Evolutionary conservation across 1,284 basidiomycete species (phyloP), one percentile per base, ranked within the genome.

Genomic region (Pascua sp.): DNA sequence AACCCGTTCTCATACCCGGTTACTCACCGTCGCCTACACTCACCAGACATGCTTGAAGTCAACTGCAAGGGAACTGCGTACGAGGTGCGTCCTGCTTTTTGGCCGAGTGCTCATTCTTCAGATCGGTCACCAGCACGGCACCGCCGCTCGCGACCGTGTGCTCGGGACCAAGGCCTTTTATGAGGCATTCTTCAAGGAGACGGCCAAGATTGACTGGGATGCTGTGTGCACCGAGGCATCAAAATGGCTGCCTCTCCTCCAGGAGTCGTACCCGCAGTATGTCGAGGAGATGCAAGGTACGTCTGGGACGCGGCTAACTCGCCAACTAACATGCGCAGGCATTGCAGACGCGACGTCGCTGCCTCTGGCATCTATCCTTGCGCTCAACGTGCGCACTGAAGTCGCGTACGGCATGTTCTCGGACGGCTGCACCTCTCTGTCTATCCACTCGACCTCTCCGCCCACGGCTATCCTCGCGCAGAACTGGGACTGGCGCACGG

Each of bases 371-470:
- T 49, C 51, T 8, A 56, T 62, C 11, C 15, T 62, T 12, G 61
- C 61, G 1, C 52, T 62, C 40, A 62, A 62, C 47, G 47, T 62
- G 17, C 61, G 61, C 36, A 62, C 61, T n/a, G 61, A 62, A n/a
- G 57, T 62, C 13, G 61, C 61, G 1, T 62, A 56, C 13, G 61
- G 61, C 2, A 46, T 59, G 42, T 55, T 47, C 38, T 49, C 47
- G 7, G 61, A 62, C 47, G 61, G 61, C n/a, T 62, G 61, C 52
- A 62, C 61, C 0, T 18, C 57, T 1, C 43, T 57, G 10, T 24
- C 55, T 4, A 38, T 52, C 17, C 57, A 59, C 47, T 11, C 9
- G 5, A 42, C 15, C 43, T 38, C 47, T 8, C 38, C 53, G 3
- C 13, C 17, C 4, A 44, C 42, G 2, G 61, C 36, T 11, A 36